These are phyloP conservation scores for Dictyostelium brefeldianum DNA, from an alignment of 78 protist species.

Conservation along the genomic window DNA sequence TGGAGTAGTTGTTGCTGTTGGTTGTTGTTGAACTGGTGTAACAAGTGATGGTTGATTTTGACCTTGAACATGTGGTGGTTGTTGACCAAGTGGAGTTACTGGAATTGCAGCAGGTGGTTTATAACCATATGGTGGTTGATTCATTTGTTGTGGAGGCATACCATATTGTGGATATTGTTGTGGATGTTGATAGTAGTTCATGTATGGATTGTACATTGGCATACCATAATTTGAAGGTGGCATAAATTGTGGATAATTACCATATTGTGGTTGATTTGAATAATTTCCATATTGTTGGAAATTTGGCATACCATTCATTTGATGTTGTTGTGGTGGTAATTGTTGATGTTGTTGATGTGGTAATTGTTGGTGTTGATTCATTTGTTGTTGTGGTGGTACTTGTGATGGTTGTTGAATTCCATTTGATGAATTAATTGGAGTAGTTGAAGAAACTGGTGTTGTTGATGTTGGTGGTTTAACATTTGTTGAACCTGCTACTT, in stretches of 20 bases:
- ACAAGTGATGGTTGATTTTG: background rate
- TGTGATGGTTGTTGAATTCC: background rate
- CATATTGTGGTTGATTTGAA: conserved; percentile 10
- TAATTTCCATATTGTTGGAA: conserved; percentile 22
- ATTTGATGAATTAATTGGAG: background rate
- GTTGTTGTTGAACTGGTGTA: background rate
- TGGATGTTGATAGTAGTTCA: conserved; percentile 11
- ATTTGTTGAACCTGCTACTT: background rate
- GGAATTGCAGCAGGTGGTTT: conserved; percentile 49
- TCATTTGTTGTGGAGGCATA: conserved; percentile 37
- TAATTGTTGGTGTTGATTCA: conserved; percentile 6
- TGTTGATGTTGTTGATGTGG: conserved; percentile 15
- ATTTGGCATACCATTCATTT: background rate
- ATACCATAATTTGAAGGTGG: background rate
- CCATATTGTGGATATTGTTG: background rate
- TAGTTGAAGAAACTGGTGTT: background rate
- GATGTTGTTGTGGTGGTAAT: background rate
- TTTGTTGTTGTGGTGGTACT: background rate
- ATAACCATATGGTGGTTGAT: conserved; percentile 19
- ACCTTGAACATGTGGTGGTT: conserved; percentile 1
- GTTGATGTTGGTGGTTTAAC: background rate
- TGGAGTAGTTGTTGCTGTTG: background rate
- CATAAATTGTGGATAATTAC: background rate
- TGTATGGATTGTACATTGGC: conserved; percentile 70
- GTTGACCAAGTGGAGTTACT: conserved; percentile 19